Evolutionary conservation across 306 rosid genomes (phyloP).

Genomic region (Sophora flavescens): DNA sequence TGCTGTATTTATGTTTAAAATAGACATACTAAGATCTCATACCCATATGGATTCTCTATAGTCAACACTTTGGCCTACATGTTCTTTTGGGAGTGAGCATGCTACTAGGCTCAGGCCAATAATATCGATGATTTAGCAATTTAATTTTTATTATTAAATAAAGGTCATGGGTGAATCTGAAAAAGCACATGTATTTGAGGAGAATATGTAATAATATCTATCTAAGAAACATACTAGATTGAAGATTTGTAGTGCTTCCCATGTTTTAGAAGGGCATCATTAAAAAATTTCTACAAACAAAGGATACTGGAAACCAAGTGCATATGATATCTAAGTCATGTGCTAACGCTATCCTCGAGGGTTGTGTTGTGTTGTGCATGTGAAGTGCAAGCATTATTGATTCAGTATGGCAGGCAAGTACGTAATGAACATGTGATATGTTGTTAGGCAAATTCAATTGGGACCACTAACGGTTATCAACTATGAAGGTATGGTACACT

Average conservation of each 20-base stretch:
- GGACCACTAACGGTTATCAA: conserved; percentile 52
- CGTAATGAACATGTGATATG: conserved; percentile 39
- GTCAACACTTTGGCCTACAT: neutral
- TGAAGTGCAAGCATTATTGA: conserved; percentile 42
- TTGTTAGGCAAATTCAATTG: conserved; percentile 32
- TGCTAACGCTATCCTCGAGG: conserved; percentile 27
- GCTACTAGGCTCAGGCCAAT: neutral
- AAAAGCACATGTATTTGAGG: conserved; percentile 2
- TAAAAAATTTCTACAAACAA: neutral
- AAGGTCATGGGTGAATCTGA: conserved; percentile 24
- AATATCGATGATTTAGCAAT: neutral
- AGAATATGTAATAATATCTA: neutral
- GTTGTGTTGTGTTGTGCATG: conserved; percentile 38
- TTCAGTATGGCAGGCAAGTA: conserved; percentile 33
- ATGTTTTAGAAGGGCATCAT: conserved; percentile 15
- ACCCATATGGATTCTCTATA: no score
- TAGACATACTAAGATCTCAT: no score
- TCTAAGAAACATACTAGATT: neutral
- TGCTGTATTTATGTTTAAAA: no score
- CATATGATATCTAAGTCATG: conserved; percentile 7
- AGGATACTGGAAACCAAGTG: neutral
- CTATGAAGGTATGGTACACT: neutral
- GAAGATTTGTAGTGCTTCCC: neutral
- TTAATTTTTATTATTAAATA: neutral
- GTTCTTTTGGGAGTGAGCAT: neutral